Conservation (phyloP, 495 filamentous ascomycete genomes). For the Melanomma pulvis-pyrius region DNA sequence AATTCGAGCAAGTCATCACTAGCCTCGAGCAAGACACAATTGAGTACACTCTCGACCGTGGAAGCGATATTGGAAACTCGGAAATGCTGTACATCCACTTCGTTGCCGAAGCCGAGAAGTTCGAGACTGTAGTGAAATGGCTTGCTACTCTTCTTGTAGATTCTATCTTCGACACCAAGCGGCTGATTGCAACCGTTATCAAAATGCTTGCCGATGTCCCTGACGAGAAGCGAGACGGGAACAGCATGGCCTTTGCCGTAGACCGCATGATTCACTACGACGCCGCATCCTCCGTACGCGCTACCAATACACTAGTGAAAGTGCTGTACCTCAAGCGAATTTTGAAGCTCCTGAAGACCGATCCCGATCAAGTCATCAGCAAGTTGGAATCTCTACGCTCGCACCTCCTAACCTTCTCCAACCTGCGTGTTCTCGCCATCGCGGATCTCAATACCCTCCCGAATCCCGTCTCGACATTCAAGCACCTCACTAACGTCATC, state of each 20-base stretch:
- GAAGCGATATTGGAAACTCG: slow-evolving; percentile 66
- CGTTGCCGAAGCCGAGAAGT: slow-evolving; percentile 86
- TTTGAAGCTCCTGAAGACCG: slow-evolving; percentile 69
- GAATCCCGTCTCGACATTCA: slow-evolving; percentile 84
- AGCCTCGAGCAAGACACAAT: slow-evolving; percentile 90
- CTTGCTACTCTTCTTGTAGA: slow-evolving; percentile 82
- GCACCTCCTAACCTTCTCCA: slow-evolving; percentile 74
- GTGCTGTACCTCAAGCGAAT: slow-evolving; percentile 85
- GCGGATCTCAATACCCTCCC: slow-evolving; percentile 76
- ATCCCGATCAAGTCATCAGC: slow-evolving; percentile 69
- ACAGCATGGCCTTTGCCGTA: slow-evolving; percentile 74
- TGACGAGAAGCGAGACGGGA: slow-evolving; percentile 86
- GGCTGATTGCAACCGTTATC: slow-evolving; percentile 80
- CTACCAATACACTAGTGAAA: slow-evolving; percentile 82
- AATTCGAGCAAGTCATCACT: slow-evolving; percentile 89
- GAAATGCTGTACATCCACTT: slow-evolving; percentile 82
- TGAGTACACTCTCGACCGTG: slow-evolving; percentile 71
- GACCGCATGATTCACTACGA: slow-evolving; percentile 78
- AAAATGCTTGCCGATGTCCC: slow-evolving; percentile 92
- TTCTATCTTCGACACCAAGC: slow-evolving; percentile 77
- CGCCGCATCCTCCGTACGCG: slow-evolving; percentile 70
- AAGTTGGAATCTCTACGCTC: slow-evolving; percentile 76
- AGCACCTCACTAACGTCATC: slow-evolving; percentile 55
- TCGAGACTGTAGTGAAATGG: slow-evolving; percentile 80
- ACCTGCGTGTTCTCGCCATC: slow-evolving; percentile 81